These are phyloP conservation scores for Afroboletus lepidellus DNA, from an alignment of 1,284 basidiomycete genomes.

Conservation along the genomic window DNA sequence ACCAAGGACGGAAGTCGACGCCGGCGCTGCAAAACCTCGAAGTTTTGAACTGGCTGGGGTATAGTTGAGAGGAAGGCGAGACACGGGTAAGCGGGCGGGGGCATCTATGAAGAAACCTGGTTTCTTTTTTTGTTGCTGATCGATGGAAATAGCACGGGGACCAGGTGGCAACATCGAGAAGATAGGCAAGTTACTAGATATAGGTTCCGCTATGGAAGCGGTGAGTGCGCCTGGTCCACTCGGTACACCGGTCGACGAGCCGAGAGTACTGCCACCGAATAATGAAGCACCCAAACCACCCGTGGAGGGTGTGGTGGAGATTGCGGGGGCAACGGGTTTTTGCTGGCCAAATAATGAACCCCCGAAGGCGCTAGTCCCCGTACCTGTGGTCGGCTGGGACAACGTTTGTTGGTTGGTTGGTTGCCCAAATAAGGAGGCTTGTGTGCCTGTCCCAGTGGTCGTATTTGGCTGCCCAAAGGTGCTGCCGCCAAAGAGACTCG, in stretches of 20 bases:
- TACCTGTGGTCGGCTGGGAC: slow-evolving; percentile 31
- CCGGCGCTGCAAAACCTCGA: slow-evolving; percentile 63
- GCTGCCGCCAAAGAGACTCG: slow-evolving; percentile 26
- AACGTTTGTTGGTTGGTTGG: slow-evolving; percentile 37
- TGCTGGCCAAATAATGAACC: slow-evolving; percentile 43
- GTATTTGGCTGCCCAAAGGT: slow-evolving; percentile 37
- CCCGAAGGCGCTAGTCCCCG: slow-evolving; percentile 34
- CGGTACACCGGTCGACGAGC: slow-evolving; percentile 39
- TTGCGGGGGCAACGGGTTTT: slow-evolving; percentile 38
- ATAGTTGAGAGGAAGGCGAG: slow-evolving; percentile 59
- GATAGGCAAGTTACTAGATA: slow-evolving; percentile 79
- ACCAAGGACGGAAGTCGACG: slow-evolving; percentile 35
- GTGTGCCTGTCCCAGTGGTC: slow-evolving; percentile 31
- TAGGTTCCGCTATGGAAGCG: slow-evolving; percentile 88
- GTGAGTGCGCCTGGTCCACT: slow-evolving; percentile 59
- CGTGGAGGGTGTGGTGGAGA: slow-evolving; percentile 38
- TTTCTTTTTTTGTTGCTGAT: slow-evolving; percentile 69
- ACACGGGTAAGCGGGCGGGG: slow-evolving; percentile 62
- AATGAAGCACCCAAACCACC: slow-evolving; percentile 43
- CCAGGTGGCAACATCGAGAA: slow-evolving; percentile 73
- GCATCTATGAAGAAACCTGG: slow-evolving; percentile 67
- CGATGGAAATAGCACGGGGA: slow-evolving; percentile 58
- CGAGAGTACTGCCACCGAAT: slow-evolving; percentile 48
- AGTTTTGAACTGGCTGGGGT: slow-evolving; percentile 64
- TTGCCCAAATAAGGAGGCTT: slow-evolving; percentile 43